Percentiles rank a stretch among this genome's conserved stretches.
Evolutionary conservation across 2,329 filamentous ascomycete genomes (phyloP).

Genomic region (Plectosphaerella sp.): DNA sequence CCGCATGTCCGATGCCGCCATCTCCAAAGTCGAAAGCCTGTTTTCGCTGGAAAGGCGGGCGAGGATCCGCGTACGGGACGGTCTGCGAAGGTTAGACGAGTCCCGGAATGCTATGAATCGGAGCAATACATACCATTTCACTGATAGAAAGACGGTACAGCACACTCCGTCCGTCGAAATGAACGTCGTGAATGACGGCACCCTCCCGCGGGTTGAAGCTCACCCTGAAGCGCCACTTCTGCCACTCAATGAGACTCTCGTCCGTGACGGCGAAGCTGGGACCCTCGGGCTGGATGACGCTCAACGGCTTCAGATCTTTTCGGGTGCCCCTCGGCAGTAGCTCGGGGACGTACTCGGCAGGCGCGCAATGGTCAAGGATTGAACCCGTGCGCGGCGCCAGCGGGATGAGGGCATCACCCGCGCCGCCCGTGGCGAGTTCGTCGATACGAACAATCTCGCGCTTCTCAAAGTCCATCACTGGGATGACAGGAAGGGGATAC

Average conservation of each 20-base stretch:
- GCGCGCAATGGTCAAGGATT: constrained; percentile 48
- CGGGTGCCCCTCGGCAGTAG: constrained; percentile 33
- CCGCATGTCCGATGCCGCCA: constrained; percentile 57
- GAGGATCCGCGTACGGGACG: constrained; percentile 59
- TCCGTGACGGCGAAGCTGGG: constrained; percentile 42
- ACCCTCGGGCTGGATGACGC: constrained; percentile 59
- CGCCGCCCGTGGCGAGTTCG: constrained; percentile 61
- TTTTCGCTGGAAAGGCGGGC: constrained; percentile 59
- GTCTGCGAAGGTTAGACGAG: constrained; percentile 16
- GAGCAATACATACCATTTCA: constrained; percentile 37
- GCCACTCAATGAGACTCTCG: constrained; percentile 12
- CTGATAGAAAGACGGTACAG: constrained; percentile 54
- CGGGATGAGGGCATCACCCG: constrained; percentile 29
- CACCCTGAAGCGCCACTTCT: constrained; percentile 52
- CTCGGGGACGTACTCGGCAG: constrained; percentile 64
- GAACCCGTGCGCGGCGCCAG: not conserved
- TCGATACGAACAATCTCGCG: constrained; percentile 67
- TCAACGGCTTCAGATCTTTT: constrained; percentile 54
- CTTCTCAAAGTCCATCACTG: constrained; percentile 58
- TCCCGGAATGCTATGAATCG: not conserved
- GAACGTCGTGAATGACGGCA: constrained; percentile 54
- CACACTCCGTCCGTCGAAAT: constrained; percentile 52
- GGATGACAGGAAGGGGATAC: constrained; percentile 62
- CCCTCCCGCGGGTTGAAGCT: constrained; percentile 56
- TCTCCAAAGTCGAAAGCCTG: constrained; percentile 68